A percentile compares a stretch with the other conserved stretches of the same genome.
Conservation (phyloP, 129 eudicot species). For the Logfia minima region DNA sequence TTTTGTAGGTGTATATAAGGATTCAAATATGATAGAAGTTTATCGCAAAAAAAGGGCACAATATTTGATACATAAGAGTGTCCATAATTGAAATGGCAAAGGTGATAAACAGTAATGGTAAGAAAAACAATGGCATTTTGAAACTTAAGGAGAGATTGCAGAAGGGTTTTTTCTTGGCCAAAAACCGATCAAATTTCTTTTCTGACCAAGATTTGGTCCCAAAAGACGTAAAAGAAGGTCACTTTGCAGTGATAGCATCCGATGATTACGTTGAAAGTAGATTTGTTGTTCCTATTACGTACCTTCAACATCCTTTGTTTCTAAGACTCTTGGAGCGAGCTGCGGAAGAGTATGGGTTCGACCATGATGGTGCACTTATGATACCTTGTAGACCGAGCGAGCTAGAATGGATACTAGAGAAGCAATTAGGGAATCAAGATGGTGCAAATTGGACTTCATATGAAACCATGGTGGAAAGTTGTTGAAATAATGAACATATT, state of each 20-base stretch:
- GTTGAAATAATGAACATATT: constrained; percentile 20
- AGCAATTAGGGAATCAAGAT: constrained; percentile 25
- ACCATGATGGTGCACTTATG: constrained; percentile 45
- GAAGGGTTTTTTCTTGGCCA: constrained; percentile 35
- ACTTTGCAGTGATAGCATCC: constrained; percentile 45
- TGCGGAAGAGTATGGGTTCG: constrained; percentile 42
- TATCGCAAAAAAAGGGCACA: constrained; percentile 20
- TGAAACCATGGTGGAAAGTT: constrained; percentile 37
- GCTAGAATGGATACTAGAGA: constrained; percentile 35
- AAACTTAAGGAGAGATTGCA: constrained; percentile 37
- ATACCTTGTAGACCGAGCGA: constrained; percentile 38
- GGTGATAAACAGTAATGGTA: constrained; percentile 23
- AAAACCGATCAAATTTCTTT: constrained; percentile 13
- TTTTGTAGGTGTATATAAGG: constrained; percentile 27
- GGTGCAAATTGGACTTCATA: constrained; percentile 27
- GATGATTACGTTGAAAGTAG: constrained; percentile 32
- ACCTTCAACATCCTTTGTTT: constrained; percentile 34
- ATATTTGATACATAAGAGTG: background rate
- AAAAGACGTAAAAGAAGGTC: constrained; percentile 48
- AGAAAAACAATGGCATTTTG: constrained; percentile 34
- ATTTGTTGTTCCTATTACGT: constrained; percentile 31
- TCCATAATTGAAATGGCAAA: constrained; percentile 28
- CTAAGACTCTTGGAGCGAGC: constrained; percentile 41
- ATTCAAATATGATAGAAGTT: background rate
- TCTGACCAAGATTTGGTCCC: constrained; percentile 35